A percentile compares a stretch with the other conserved stretches of the same genome.
Conservation (phyloP, 306 rosid species). For the Hippophae gyantsensis region DNA sequence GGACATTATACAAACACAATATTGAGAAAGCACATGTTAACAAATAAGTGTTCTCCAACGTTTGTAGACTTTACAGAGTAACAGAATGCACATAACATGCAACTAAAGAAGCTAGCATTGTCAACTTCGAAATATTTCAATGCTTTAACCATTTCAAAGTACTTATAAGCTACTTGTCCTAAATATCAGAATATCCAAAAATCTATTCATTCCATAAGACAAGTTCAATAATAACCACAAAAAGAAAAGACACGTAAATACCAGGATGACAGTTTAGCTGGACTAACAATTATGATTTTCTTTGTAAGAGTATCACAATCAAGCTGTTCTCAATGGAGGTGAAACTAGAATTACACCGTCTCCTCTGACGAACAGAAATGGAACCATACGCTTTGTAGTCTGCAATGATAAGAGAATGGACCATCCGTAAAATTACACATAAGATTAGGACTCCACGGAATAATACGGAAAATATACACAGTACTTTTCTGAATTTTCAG, state of each 20-base stretch:
- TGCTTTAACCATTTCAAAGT: slow-evolving; percentile 10
- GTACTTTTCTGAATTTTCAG: too few relatives aligned
- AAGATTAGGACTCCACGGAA: neutral
- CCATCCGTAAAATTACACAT: neutral
- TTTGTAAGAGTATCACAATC: slow-evolving; percentile 1
- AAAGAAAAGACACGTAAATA: too few relatives aligned
- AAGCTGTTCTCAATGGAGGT: slow-evolving; percentile 91
- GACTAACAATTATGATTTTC: neutral
- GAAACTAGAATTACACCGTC: slow-evolving; percentile 98
- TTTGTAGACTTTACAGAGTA: too few relatives aligned
- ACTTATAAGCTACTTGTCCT: slow-evolving; percentile 4
- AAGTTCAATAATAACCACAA: neutral
- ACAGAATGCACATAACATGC: neutral
- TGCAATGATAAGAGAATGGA: slow-evolving; percentile 25
- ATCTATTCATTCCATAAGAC: slow-evolving; percentile 5
- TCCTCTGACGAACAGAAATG: slow-evolving; percentile 95
- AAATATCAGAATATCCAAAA: neutral
- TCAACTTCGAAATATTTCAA: neutral
- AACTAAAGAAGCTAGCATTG: neutral
- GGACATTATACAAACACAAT: too few relatives aligned
- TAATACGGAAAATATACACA: neutral
- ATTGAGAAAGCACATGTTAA: too few relatives aligned
- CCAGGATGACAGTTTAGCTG: slow-evolving; percentile 1
- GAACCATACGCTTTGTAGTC: slow-evolving; percentile 85
- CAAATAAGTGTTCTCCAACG: too few relatives aligned